phyloP scores from a whole-genome alignment of 345 rosid genomes.

The Heritiera littoralis region DNA sequence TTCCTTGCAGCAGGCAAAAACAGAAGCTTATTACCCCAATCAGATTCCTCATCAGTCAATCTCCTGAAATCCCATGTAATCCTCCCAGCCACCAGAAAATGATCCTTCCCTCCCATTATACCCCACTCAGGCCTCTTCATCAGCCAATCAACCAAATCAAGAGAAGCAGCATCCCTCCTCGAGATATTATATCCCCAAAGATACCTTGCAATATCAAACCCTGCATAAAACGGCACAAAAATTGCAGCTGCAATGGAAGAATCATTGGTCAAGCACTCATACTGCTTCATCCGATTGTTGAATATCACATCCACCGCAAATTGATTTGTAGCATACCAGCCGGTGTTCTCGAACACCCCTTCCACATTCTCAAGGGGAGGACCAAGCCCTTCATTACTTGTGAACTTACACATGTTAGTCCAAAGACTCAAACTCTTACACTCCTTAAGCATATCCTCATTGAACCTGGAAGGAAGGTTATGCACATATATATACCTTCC shows the following conservation, averaged over 20 bases:
- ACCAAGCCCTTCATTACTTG: constrained; percentile 72
- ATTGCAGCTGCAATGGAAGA: constrained; percentile 83
- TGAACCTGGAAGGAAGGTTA: constrained; percentile 73
- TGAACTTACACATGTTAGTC: constrained; percentile 96
- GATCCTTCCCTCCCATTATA: constrained; percentile 83
- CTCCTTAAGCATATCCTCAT: constrained; percentile 81
- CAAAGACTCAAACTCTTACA: constrained; percentile 81
- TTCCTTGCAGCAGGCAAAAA: constrained; percentile 82
- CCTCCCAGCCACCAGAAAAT: constrained; percentile 87
- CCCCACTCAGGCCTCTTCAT: constrained; percentile 86
- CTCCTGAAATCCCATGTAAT: constrained; percentile 96
- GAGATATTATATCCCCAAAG: constrained; percentile 84
- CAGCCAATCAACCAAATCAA: constrained; percentile 83
- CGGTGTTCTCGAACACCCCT: constrained; percentile 73
- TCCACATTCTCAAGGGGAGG: constrained; percentile 79
- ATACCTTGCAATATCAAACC: constrained; percentile 79
- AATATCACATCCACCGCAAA: constrained; percentile 89
- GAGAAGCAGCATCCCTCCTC: constrained; percentile 77
- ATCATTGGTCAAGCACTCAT: constrained; percentile 76
- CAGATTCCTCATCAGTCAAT: constrained; percentile 59
- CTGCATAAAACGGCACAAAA: constrained; percentile 89
- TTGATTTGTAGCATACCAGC: constrained; percentile 91
- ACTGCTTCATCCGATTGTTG: constrained; percentile 83
- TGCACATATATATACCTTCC: constrained; percentile 85
- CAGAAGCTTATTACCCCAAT: constrained; percentile 94